These are phyloP conservation scores for Suillus luteus DNA, from an alignment of 768 basidiomycete genomes.

Conservation along the genomic window DNA sequence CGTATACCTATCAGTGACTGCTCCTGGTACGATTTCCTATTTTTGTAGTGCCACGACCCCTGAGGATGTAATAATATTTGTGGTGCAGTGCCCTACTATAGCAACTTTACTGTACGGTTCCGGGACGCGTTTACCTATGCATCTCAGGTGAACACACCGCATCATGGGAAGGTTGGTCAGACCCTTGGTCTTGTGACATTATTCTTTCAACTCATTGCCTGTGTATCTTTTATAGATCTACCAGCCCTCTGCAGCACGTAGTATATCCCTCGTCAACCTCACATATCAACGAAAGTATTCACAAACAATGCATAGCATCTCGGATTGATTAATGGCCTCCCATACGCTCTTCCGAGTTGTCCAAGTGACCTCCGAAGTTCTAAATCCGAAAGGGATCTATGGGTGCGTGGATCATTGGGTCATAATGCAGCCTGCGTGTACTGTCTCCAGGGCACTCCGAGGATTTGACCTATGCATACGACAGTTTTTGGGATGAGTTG, in stretches of 20 bases:
- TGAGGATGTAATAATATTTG: neutral
- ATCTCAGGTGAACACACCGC: neutral
- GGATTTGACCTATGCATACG: neutral
- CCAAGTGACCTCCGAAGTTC: neutral
- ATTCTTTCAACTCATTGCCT: neutral
- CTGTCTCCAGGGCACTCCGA: neutral
- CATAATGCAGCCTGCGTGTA: neutral
- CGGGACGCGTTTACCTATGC: neutral
- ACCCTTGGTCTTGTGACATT: neutral
- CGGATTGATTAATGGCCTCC: neutral
- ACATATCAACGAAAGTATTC: neutral
- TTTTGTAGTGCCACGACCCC: neutral
- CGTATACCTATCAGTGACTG: neutral
- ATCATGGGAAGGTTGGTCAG: slow-evolving; percentile 1
- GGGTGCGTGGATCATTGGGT: neutral
- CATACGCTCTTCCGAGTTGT: neutral
- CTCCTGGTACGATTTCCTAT: neutral
- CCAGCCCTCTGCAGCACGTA: neutral
- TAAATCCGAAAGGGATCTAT: neutral
- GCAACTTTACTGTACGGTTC: neutral
- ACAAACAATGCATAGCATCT: slow-evolving; percentile 2
- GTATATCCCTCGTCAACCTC: neutral
- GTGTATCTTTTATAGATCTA: slow-evolving; percentile 1
- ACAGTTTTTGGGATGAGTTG: neutral
- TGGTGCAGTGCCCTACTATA: slow-evolving; percentile 5